These are phyloP conservation scores for Calonectria henricotiae DNA, from an alignment of 2,329 filamentous ascomycete genomes.

Conservation along the genomic window DNA sequence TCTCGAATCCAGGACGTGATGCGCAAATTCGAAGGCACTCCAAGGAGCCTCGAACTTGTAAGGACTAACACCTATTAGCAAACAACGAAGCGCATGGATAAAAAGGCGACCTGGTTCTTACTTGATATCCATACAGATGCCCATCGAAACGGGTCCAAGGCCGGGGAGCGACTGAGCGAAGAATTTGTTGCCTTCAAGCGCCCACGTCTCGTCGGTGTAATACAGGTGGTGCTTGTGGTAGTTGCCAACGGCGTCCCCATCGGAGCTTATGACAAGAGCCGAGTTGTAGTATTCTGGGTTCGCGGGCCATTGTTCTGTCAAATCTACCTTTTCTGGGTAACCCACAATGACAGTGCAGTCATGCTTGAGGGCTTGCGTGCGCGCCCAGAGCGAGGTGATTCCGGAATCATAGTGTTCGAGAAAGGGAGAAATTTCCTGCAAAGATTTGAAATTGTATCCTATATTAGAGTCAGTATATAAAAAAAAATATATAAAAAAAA, in stretches of 20 bases:
- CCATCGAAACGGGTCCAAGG: constrained; percentile 70
- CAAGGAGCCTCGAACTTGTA: constrained; percentile 61
- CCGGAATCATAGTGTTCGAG: constrained; percentile 79
- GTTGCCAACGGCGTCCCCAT: constrained; percentile 74
- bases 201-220: constrained; percentile 75
- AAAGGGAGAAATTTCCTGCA: constrained; percentile 77
- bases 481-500: too few relatives aligned
- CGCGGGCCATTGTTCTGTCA: constrained; percentile 66
- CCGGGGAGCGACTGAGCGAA: constrained; percentile 63
- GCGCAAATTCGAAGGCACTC: constrained; percentile 64
- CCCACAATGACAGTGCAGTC: constrained; percentile 80
- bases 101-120: constrained; percentile 50
- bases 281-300: constrained; percentile 72
- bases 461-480: neutral
- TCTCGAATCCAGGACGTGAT: constrained; percentile 70
- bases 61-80: constrained; percentile 49
- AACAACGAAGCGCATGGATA: neutral
- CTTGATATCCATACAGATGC: constrained; percentile 78
- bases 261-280: constrained; percentile 68
- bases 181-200: constrained; percentile 72
- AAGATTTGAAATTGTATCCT: constrained; percentile 85
- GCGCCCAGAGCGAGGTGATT: constrained; percentile 81
- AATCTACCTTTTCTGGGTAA: constrained; percentile 80
- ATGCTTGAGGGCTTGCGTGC: constrained; percentile 76
- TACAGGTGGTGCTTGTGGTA: constrained; percentile 76